These are phyloP conservation scores for Nitzschia putrida DNA, from an alignment of 108 stramenopile species.

Conservation along the genomic window DNA sequence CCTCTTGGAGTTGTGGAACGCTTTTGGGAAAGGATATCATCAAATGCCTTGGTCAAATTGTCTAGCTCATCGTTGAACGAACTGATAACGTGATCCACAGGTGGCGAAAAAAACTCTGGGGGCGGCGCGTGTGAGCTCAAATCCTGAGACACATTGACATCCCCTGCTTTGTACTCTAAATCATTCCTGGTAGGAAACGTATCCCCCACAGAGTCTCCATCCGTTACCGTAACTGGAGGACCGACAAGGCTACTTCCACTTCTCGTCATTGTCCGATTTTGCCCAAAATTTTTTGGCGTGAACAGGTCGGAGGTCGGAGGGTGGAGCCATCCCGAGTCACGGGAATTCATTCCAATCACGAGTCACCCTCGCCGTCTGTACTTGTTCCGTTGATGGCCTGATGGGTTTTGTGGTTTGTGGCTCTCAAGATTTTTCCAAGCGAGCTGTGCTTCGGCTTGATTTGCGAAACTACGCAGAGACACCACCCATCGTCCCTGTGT, in stretches of 20 bases:
- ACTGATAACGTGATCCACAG: conserved; percentile 5
- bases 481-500: no score
- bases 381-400: no score
- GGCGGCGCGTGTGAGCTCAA: neutral
- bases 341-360: no score
- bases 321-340: no score
- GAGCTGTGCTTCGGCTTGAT: no score
- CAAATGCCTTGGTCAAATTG: conserved; percentile 7
- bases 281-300: neutral
- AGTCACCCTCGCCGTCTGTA: no score
- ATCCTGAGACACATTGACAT: conserved; percentile 1
- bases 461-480: no score
- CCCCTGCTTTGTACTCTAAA: neutral
- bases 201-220: conserved; percentile 8
- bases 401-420: no score
- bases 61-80: conserved; percentile 21
- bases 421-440: no score
- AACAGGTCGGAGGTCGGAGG: no score
- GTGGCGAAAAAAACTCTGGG: neutral
- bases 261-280: conserved; percentile 7
- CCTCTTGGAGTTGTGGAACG: neutral
- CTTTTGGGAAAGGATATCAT: neutral
- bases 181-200: conserved; percentile 9
- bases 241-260: conserved; percentile 13
- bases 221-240: conserved; percentile 13